Conservation (phyloP, 139 green algal species). For the Ostreobium quekettii region DNA sequence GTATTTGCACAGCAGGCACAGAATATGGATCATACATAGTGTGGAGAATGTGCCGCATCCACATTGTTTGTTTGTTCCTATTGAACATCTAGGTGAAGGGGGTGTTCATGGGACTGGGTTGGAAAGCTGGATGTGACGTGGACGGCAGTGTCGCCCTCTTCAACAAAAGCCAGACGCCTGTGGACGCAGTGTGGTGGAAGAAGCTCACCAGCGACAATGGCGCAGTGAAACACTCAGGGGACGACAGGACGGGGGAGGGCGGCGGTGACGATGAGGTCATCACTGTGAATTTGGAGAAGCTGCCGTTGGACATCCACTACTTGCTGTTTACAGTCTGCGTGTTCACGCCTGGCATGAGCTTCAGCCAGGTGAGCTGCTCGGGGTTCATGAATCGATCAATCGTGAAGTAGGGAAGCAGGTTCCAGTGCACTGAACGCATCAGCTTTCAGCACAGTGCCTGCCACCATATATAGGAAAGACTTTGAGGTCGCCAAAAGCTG, state of each 20-base stretch:
- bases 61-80: too few species aligned
- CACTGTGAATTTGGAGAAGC: background rate
- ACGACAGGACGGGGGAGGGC: background rate
- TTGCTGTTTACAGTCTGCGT: slow-evolving; percentile 9
- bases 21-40: too few species aligned
- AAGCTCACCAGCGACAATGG: background rate
- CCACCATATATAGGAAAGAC: too few species aligned
- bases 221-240: slow-evolving; percentile 8
- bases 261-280: slow-evolving; percentile 8
- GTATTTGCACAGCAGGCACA: too few species aligned
- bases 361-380: slow-evolving; percentile 8
- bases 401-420: too few species aligned
- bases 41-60: too few species aligned
- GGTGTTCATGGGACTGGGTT: background rate
- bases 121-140: slow-evolving; percentile 1
- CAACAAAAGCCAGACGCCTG: background rate
- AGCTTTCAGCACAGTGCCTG: too few species aligned
- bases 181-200: background rate
- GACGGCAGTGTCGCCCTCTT: slow-evolving; percentile 3
- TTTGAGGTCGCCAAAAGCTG: too few species aligned
- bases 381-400: too few species aligned
- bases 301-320: slow-evolving; percentile 13
- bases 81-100: too few species aligned
- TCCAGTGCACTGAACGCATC: too few species aligned
- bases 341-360: background rate